phyloP scores from a whole-genome alignment of 2,329 filamentous ascomycete genomes.

The Orbilia quercus region DNA sequence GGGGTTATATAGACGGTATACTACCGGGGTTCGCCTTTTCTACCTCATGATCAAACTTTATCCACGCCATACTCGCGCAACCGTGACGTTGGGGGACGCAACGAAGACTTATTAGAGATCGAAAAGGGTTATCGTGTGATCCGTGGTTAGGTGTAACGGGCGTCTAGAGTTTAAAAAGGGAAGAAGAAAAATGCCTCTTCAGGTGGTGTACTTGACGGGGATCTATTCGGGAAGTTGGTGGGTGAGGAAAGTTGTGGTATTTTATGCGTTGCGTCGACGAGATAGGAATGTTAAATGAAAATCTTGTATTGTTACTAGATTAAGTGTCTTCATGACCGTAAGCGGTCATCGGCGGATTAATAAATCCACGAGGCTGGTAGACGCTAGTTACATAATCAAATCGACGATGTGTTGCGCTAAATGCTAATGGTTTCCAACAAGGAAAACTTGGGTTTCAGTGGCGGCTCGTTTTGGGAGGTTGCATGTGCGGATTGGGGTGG shows the following conservation, averaged over 20 bases:
- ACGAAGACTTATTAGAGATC: not conserved
- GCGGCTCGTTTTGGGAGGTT: conserved; percentile 3
- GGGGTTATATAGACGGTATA: too few relatives aligned
- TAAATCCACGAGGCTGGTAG: too few relatives aligned
- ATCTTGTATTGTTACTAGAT: too few relatives aligned
- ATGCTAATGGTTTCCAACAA: too few relatives aligned
- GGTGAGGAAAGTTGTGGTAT: conserved; percentile 7
- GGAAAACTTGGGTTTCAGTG: not conserved
- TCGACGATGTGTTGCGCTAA: too few relatives aligned
- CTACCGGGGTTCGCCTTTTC: too few relatives aligned
- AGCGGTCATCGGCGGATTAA: too few relatives aligned
- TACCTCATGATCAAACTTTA: too few relatives aligned
- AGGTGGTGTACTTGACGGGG: not conserved
- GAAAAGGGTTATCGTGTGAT: not conserved
- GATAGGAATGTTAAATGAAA: conserved; percentile 32
- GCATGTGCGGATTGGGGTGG: not conserved
- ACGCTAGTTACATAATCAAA: too few relatives aligned
- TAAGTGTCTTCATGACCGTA: too few relatives aligned
- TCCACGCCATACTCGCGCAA: not conserved
- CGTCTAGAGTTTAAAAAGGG: not conserved
- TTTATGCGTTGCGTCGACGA: conserved; percentile 30
- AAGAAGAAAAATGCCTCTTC: conserved; percentile 9
- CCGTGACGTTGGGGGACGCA: not conserved
- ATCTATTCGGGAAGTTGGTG: not conserved
- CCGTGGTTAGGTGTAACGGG: conserved; percentile 8